Conservation (phyloP, 768 basidiomycete species). For the Rhodotorula sphaerocarpa region DNA sequence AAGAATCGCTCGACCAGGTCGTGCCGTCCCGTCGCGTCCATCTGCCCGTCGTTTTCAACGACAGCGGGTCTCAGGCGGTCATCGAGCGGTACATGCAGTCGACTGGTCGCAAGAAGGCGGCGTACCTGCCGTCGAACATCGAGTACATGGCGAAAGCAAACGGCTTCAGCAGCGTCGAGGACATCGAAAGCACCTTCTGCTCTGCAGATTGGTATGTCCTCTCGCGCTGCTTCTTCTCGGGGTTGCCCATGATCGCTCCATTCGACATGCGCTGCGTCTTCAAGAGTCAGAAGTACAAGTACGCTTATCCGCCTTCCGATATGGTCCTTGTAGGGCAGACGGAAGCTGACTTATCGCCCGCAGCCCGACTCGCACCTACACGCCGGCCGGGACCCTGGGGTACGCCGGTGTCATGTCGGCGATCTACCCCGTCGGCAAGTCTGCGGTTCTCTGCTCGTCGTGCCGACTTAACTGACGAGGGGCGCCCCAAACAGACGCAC, state of each 20-base stretch:
- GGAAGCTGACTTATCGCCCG: too few relatives aligned
- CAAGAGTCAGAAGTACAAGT: conserved; percentile 64
- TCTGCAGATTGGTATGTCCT: conserved; percentile 41
- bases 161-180: conserved; percentile 50
- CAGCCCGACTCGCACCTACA: conserved; percentile 56
- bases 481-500: conserved; percentile 1
- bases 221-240: background rate
- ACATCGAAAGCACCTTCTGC: conserved; percentile 50
- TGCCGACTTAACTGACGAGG: background rate
- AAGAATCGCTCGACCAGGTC: conserved; percentile 41
- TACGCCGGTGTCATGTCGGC: conserved; percentile 61
- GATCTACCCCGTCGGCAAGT: conserved; percentile 52
- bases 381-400: conserved; percentile 63
- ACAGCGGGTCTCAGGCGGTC: conserved; percentile 54
- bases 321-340: too few relatives aligned
- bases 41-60: conserved; percentile 59
- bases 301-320: background rate
- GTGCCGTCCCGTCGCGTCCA: conserved; percentile 54
- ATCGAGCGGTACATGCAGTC: conserved; percentile 55
- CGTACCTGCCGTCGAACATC: conserved; percentile 62
- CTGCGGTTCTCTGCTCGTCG: conserved; percentile 39
- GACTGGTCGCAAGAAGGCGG: conserved; percentile 51
- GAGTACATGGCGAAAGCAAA: conserved; percentile 61
- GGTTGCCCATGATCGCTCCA: conserved; percentile 40
- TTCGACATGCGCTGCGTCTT: conserved; percentile 56